Evolutionary conservation across 805 yeast species (phyloP).

Genomic region (Ogataea trehaloabstinens): DNA sequence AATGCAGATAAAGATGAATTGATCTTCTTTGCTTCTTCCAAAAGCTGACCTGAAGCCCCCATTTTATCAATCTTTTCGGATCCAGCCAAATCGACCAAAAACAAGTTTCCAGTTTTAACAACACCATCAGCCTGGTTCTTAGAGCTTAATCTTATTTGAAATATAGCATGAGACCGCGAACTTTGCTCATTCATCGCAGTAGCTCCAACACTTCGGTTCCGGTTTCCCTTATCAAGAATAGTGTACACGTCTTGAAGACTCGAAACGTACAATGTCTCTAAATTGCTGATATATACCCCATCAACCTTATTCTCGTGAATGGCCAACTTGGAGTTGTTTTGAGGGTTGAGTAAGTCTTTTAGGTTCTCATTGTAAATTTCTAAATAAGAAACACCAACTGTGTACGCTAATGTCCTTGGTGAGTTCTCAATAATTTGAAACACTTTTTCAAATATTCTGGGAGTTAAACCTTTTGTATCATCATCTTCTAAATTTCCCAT

Average conservation of each 20-base stretch:
- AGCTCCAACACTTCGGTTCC: constrained; percentile 52
- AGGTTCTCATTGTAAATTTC: constrained; percentile 81
- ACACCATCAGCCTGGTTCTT: constrained; percentile 53
- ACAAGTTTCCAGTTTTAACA: constrained; percentile 60
- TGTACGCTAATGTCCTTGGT: constrained; percentile 56
- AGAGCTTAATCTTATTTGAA: constrained; percentile 67
- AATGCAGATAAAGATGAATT: constrained; percentile 74
- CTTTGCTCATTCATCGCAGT: constrained; percentile 73
- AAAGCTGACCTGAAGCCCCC: constrained; percentile 69
- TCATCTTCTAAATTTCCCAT: constrained; percentile 48
- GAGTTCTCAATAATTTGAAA: constrained; percentile 52
- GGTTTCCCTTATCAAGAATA: constrained; percentile 58
- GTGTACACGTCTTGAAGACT: constrained; percentile 56
- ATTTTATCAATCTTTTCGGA: constrained; percentile 77
- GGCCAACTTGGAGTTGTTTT: constrained; percentile 37
- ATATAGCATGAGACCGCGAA: constrained; percentile 78
- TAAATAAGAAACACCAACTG: constrained; percentile 68
- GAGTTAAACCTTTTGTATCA: constrained; percentile 59
- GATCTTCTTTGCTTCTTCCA: constrained; percentile 83
- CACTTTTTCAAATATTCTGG: constrained; percentile 65
- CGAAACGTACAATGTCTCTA: constrained; percentile 60
- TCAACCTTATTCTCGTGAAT: constrained; percentile 63
- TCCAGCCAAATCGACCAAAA: constrained; percentile 83
- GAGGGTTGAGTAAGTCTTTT: constrained; percentile 60
- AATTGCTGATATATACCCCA: constrained; percentile 71